Conservation (phyloP, 2,329 filamentous ascomycete species). For the Trichophaea hybrida region DNA sequence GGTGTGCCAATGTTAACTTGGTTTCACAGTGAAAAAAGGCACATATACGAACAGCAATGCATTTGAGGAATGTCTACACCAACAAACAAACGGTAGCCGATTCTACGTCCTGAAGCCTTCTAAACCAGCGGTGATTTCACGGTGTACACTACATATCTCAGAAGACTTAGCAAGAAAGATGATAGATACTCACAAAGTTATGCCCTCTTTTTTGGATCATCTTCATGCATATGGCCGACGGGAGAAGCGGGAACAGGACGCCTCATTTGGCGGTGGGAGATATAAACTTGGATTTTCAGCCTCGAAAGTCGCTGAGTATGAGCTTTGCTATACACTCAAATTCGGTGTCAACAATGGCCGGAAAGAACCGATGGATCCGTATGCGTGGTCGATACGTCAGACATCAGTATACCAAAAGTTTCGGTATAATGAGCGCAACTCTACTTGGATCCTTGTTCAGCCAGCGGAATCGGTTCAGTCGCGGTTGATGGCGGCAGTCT, state of each 20-base stretch:
- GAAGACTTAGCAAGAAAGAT: slow-evolving; percentile 9
- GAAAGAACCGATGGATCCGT: slow-evolving; percentile 2
- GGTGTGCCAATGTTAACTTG: no score
- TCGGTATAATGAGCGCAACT: slow-evolving; percentile 9
- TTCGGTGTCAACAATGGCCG: slow-evolving; percentile 7
- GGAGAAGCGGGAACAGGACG: slow-evolving; percentile 3
- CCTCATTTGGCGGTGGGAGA: slow-evolving; percentile 5
- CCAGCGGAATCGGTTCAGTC: slow-evolving; percentile 6
- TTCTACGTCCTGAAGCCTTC: slow-evolving; percentile 7
- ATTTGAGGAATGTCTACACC: neutral
- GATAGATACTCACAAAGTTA: slow-evolving; percentile 11
- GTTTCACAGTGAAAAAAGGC: no score
- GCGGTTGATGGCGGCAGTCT: slow-evolving; percentile 6
- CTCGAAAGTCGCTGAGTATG: neutral
- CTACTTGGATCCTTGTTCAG: slow-evolving; percentile 13
- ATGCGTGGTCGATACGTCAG: slow-evolving; percentile 10
- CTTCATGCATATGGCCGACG: slow-evolving; percentile 12
- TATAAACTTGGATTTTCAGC: neutral
- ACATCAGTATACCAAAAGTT: slow-evolving; percentile 16
- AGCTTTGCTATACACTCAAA: slow-evolving; percentile 15
- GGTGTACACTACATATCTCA: slow-evolving; percentile 11
- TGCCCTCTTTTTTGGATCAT: slow-evolving; percentile 15
- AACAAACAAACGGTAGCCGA: neutral
- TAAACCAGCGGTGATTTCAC: slow-evolving; percentile 8
- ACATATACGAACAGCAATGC: no score